Percentiles rank a stretch among this genome's conserved stretches.
Evolutionary conservation across 148 eudicot species (phyloP).

Genomic region (Persicaria tinctoria): DNA sequence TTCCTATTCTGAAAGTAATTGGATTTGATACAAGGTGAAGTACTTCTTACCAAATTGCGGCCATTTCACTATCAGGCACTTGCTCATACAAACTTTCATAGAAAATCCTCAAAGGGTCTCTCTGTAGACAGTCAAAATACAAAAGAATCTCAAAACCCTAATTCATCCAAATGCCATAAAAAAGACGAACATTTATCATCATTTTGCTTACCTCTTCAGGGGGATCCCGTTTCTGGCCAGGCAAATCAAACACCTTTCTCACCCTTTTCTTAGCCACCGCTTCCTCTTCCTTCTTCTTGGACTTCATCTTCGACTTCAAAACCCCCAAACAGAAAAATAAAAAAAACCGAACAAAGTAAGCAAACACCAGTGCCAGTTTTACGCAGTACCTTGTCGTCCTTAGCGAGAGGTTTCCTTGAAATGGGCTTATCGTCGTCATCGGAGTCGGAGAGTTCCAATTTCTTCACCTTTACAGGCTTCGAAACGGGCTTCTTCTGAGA

Average conservation of each 20-base stretch:
- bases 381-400: slow-evolving; percentile 28
- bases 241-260: slow-evolving; percentile 65
- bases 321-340: background rate
- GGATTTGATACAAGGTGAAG: background rate
- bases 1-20: background rate
- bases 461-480: slow-evolving; percentile 8
- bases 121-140: slow-evolving; percentile 36
- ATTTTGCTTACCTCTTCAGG: slow-evolving; percentile 56
- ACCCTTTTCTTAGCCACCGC: slow-evolving; percentile 43
- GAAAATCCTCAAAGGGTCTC: slow-evolving; percentile 92
- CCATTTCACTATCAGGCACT: slow-evolving; percentile 68
- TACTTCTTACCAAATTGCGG: slow-evolving; percentile 61
- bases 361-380: background rate
- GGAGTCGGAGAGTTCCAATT: background rate
- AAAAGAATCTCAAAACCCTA: background rate
- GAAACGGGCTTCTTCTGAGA: slow-evolving; percentile 3
- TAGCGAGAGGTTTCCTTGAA: slow-evolving; percentile 22
- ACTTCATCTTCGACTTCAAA: slow-evolving; percentile 20
- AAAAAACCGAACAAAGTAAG: background rate
- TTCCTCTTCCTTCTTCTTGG: slow-evolving; percentile 31
- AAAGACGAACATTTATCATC: background rate
- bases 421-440: slow-evolving; percentile 33
- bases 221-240: slow-evolving; percentile 86
- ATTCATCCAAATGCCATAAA: background rate
- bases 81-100: slow-evolving; percentile 65